Percentiles rank a stretch among this genome's conserved stretches.
These are phyloP conservation scores for Plasmodium relictum DNA, from an alignment of 169 alveolate species.

Conservation along the genomic window DNA sequence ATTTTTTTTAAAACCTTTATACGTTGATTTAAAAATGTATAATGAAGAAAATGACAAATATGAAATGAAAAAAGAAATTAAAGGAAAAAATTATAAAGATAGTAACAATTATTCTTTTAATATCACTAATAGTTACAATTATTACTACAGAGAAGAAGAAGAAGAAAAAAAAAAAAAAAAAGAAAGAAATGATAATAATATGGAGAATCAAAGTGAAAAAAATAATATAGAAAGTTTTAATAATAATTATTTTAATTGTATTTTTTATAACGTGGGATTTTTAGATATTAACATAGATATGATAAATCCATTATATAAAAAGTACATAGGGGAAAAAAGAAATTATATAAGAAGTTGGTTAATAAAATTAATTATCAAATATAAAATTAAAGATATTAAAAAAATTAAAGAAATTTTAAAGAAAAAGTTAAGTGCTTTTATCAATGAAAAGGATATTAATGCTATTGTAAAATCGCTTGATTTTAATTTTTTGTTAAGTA, in stretches of 20 bases:
- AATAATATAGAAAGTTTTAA: background rate
- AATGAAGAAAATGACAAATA: background rate
- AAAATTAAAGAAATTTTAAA: slow-evolving; percentile 67
- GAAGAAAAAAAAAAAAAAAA: background rate
- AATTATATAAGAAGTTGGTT: slow-evolving; percentile 72
- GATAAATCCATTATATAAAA: slow-evolving; percentile 38
- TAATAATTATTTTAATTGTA: slow-evolving; percentile 13
- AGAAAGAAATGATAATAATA: background rate
- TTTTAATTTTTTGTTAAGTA: slow-evolving; percentile 22
- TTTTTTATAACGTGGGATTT: slow-evolving; percentile 68
- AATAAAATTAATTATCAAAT: slow-evolving; percentile 41
- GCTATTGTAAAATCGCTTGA: slow-evolving; percentile 63
- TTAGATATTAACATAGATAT: slow-evolving; percentile 44
- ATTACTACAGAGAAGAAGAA: background rate
- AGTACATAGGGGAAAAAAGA: slow-evolving; percentile 50
- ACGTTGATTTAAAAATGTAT: slow-evolving; percentile 26
- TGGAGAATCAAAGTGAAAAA: background rate
- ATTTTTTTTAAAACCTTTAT: slow-evolving; percentile 43
- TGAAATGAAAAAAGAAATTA: background rate
- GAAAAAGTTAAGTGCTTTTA: slow-evolving; percentile 21
- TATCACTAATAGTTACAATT: too few species aligned
- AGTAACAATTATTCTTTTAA: too few species aligned
- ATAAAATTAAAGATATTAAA: slow-evolving; percentile 53
- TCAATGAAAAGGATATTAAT: slow-evolving; percentile 63
- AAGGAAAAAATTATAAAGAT: too few species aligned